A percentile compares a stretch with the other conserved stretches of the same genome.
These are phyloP conservation scores for Sporisorium scitamineum DNA, from an alignment of 1,284 basidiomycete species.

Conservation along the genomic window DNA sequence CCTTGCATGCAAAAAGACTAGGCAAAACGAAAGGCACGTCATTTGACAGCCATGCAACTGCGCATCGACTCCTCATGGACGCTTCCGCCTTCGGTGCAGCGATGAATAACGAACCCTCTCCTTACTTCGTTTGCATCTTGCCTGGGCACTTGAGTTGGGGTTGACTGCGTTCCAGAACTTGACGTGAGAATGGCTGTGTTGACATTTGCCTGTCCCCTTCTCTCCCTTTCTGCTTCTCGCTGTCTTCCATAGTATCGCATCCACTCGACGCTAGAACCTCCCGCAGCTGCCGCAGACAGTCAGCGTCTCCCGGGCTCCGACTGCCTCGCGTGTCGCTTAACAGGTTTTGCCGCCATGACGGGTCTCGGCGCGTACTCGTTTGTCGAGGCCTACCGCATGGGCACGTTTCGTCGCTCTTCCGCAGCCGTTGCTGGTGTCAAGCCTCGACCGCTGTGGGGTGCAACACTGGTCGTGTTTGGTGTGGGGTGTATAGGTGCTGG, in stretches of 20 bases:
- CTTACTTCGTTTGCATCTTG: neutral
- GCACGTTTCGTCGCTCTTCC: conserved; percentile 44
- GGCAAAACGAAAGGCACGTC: too few species aligned
- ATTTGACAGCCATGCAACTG: neutral
- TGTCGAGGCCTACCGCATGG: conserved; percentile 59
- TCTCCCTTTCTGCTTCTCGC: conserved; percentile 2
- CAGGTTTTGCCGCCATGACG: conserved; percentile 60
- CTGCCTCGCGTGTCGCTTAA: conserved; percentile 61
- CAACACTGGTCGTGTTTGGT: conserved; percentile 47
- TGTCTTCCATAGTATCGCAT: conserved; percentile 25
- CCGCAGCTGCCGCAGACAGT: neutral
- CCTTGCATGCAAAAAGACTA: neutral
- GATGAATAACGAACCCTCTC: neutral
- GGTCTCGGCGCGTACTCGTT: conserved; percentile 58
- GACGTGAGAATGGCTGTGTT: conserved; percentile 30
- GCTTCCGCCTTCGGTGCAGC: neutral
- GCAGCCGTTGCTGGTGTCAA: conserved; percentile 29
- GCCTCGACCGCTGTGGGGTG: conserved; percentile 51
- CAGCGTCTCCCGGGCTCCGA: conserved; percentile 39
- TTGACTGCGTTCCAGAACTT: neutral
- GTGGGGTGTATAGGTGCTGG: conserved; percentile 47
- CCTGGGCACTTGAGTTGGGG: neutral
- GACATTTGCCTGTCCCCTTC: conserved; percentile 10
- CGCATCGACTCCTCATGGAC: neutral
- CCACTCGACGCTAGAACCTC: conserved; percentile 34